phyloP scores from a whole-genome alignment of 1,139 yeast genomes.

The Lodderomyces elongisporus region DNA sequence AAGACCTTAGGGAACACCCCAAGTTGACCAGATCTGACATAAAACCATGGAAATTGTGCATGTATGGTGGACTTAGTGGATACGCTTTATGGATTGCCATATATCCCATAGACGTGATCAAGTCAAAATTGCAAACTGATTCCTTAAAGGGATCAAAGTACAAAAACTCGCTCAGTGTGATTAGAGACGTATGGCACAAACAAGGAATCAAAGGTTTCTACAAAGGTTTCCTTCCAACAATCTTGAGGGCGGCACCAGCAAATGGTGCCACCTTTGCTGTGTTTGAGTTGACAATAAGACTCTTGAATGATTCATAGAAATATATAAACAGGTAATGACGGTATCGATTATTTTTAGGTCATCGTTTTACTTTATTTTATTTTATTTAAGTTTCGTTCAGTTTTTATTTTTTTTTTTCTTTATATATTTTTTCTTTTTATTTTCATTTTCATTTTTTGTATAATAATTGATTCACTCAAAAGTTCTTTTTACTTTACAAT shows the following conservation, averaged over 20 bases:
- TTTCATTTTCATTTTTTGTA: too few relatives aligned
- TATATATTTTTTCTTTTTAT: too few relatives aligned
- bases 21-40: constrained; percentile 55
- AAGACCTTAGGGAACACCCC: constrained; percentile 40
- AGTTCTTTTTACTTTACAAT: too few relatives aligned
- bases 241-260: constrained; percentile 94
- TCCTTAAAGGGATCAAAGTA: constrained; percentile 47
- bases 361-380: background rate
- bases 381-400: background rate
- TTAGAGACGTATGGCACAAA: constrained; percentile 44
- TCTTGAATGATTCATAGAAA: constrained; percentile 13
- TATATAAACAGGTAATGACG: background rate
- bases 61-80: constrained; percentile 83
- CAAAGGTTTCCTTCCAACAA: constrained; percentile 85
- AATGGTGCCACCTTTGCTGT: constrained; percentile 94
- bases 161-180: constrained; percentile 50
- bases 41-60: constrained; percentile 80
- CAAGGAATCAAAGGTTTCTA: constrained; percentile 74
- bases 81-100: constrained; percentile 76
- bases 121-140: constrained; percentile 85
- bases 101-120: constrained; percentile 83
- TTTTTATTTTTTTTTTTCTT: too few relatives aligned
- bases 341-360: background rate
- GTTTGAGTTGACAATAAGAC: constrained; percentile 81
- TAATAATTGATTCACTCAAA: too few relatives aligned